Evolutionary conservation across 2,329 filamentous ascomycete species (phyloP).

Genomic region (Aspergillus sp.): DNA sequence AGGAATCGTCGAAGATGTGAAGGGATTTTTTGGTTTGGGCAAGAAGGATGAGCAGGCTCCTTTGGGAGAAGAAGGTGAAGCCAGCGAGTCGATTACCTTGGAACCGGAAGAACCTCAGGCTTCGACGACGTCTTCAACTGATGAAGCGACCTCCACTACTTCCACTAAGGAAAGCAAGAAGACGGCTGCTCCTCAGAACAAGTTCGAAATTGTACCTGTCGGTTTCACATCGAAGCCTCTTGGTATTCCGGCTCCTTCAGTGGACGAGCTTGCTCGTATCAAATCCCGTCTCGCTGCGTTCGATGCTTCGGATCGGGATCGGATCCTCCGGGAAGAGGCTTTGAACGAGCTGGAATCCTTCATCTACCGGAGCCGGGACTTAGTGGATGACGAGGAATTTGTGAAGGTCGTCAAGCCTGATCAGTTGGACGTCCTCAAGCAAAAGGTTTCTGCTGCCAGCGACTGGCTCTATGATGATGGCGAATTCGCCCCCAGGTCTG

Average conservation of each 20-base stretch:
- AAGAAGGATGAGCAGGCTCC: conserved; percentile 79
- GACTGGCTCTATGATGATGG: conserved; percentile 93
- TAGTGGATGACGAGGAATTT: conserved; percentile 75
- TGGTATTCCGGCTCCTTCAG: conserved; percentile 37
- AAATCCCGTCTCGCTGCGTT: conserved; percentile 79
- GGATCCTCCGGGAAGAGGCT: conserved; percentile 75
- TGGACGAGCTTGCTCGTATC: conserved; percentile 45
- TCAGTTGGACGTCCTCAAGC: conserved; percentile 64
- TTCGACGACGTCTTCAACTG: conserved; percentile 40
- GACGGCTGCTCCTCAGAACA: conserved; percentile 40
- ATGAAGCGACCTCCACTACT: conserved; percentile 50
- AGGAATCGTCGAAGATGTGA: conserved; percentile 88
- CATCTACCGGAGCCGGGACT: conserved; percentile 83
- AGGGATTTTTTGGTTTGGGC: conserved; percentile 93
- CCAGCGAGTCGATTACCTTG: conserved; percentile 48
- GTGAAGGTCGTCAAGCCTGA: conserved; percentile 66
- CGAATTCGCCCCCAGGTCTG: conserved; percentile 68
- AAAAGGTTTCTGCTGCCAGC: conserved; percentile 65
- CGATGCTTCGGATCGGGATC: conserved; percentile 76
- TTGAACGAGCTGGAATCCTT: conserved; percentile 91
- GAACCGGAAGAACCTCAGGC: conserved; percentile 47
- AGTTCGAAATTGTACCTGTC: conserved; percentile 52
- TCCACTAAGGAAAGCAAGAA: conserved; percentile 44
- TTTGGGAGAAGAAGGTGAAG: conserved; percentile 60
- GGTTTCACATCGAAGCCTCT: conserved; percentile 49